Conservation (phyloP, 257 asterid species). For the Nicotiana tabacum region DNA sequence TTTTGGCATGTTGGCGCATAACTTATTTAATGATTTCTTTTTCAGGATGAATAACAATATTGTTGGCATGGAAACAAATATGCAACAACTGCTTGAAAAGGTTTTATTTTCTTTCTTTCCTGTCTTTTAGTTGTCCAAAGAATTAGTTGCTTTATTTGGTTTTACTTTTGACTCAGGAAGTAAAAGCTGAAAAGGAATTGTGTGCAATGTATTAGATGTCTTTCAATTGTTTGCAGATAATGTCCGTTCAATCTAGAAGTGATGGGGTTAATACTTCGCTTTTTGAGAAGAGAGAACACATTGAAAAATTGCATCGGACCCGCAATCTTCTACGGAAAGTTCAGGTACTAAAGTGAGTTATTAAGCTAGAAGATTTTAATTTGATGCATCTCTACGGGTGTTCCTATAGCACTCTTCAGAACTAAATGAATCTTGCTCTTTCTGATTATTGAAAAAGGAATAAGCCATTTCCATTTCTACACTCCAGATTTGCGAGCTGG, state of each 20-base stretch:
- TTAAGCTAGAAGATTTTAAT: neutral
- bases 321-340: conserved; percentile 94
- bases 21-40: neutral
- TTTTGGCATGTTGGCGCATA: neutral
- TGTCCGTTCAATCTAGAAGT: conserved; percentile 90
- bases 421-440: neutral
- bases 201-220: neutral
- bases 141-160: neutral
- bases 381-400: neutral
- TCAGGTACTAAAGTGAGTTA: conserved; percentile 54
- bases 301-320: conserved; percentile 94
- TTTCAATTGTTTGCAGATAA: conserved; percentile 57
- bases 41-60: conserved; percentile 95
- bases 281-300: conserved; percentile 89
- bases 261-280: conserved; percentile 98
- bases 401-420: neutral
- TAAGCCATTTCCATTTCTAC: conserved; percentile 5
- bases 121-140: neutral
- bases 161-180: neutral
- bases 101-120: conserved; percentile 29
- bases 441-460: neutral
- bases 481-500: neutral
- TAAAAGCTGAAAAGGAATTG: neutral
- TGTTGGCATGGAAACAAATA: conserved; percentile 93
- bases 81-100: conserved; percentile 99